Evolutionary conservation across 108 stramenopile species (phyloP), one percentile per base, ranked within the genome.

Genomic region (Hondaea fermentalgiana): DNA sequence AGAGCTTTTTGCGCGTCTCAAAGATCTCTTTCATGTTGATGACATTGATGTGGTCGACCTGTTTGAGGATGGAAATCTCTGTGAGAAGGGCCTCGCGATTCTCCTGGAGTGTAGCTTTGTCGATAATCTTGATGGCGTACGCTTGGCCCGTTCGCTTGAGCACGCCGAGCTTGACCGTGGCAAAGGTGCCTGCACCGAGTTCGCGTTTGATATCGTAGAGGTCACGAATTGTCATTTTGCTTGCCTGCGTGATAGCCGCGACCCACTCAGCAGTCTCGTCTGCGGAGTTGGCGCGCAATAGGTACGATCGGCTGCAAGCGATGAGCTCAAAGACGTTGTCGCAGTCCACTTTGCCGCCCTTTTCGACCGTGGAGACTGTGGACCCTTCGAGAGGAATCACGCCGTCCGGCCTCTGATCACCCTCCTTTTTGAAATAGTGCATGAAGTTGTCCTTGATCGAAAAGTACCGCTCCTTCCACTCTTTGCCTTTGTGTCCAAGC

Each of bases 41-140:
- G n/a, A 94, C 90, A 71, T 94, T 92, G 5, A 23, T 59, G 76
- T 94, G 92, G 44, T 88, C 69, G 21, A 92, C 64, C 47, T 44
- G 10, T 44, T 72, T 28, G 59, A 91, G 90, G 43, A 91, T 60
- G 3, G 29, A 49, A 5, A 92, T 88, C 72, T 93, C 92, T 5
- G 49, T 59, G 5, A 44, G 5, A 4, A 93, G 60, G 3, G 90
- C 89, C 58, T 59, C 58, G 45, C 76, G 45, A 45, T 83, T 83
- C 51, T 83, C 76, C n/a, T 83, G 76, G 12, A 83, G 23, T 6
- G 76, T 83, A 1, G 76, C 76, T 83, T 83, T 83, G 76, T 83
- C 76, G 51, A 83, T 83, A 28, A 83, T 83, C 3, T 83, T 83
- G 5, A 83, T 83, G n/a, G 76, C 76, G 76, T 83, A 83, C 76